Evolutionary conservation across 148 eudicot species (phyloP), one percentile per base, ranked within the genome.

Genomic region (Simmondsia chinensis): DNA sequence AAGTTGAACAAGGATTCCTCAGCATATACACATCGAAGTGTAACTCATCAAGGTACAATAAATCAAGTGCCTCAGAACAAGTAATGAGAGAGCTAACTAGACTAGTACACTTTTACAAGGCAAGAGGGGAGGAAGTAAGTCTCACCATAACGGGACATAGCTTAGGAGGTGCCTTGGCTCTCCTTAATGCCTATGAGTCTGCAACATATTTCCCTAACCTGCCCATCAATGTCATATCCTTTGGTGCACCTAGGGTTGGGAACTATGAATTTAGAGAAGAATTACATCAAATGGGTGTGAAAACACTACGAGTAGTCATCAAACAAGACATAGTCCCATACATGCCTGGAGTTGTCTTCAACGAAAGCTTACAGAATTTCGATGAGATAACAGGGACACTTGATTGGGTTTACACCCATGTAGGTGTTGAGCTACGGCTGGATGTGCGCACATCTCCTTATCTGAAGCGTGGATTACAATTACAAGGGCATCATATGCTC

Each of bases 121-220:
- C 43, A 19, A 51, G 51, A 64, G 80, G 77, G 3, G 77, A 82
- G 57, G 56, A 73, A 25, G 73, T 87, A 2, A 87, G 96, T 44
- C 46, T 87, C 9, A 87, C 96, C 0, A 70, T 87, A 16, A 87
- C 94, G 2, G 96, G 96, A 11, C 88, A 87, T n/a, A 87, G 94
- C 48, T 52, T 87, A 9, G 94, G 96, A 4, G 94, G 82, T 2
- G 94, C 94, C 0, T 41, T 79, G 48, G 87, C 83, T 5, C 65
- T 73, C 1, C 60, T 82, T 4, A 79, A 59, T 26, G 87, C 93
- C 3, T 76, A 82, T 20, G 96, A 86, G 33, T 81, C 74, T 6
- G 74, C 82, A 4, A 47, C 70, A 2, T 17, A 53, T 5, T 53
- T 76, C 22, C 76, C 74, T 0, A 48, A 50, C 13, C 63, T 83